Conservation (phyloP, 495 filamentous ascomycete genomes). For the Aspergillus funiculosus region DNA sequence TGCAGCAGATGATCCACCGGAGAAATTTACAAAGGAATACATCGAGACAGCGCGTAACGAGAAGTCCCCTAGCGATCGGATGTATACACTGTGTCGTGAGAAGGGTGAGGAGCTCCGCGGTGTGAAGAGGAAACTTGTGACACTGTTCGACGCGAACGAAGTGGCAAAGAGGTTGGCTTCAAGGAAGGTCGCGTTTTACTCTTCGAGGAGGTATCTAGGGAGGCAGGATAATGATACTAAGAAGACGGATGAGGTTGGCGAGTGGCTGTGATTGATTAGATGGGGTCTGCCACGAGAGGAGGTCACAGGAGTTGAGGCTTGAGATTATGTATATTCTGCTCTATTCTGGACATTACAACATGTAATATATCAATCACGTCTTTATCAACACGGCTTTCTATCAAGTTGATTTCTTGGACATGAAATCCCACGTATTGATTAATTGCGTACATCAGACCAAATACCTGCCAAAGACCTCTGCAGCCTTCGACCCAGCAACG, state of each 20-base stretch:
- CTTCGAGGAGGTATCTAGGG: background rate
- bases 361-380: no score
- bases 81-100: constrained; percentile 23
- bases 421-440: no score
- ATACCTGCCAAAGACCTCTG: background rate
- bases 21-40: constrained; percentile 21
- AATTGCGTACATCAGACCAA: no score
- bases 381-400: no score
- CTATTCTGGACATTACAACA: no score
- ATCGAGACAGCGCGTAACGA: background rate
- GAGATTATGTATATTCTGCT: no score
- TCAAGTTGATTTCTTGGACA: no score
- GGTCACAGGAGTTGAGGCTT: no score
- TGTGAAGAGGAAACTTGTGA: constrained; percentile 57
- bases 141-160: constrained; percentile 65
- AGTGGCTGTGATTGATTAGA: constrained; percentile 9
- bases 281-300: no score
- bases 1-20: constrained; percentile 9
- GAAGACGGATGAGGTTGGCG: constrained; percentile 6
- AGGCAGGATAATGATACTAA: constrained; percentile 3
- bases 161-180: constrained; percentile 58
- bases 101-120: constrained; percentile 10
- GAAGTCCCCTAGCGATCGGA: background rate
- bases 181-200: constrained; percentile 11
- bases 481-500: constrained; percentile 2